A percentile compares a stretch with the other conserved stretches of the same genome.
These are phyloP conservation scores for Debaryomyces singareniensis DNA, from an alignment of 1,139 yeast genomes.

Conservation along the genomic window DNA sequence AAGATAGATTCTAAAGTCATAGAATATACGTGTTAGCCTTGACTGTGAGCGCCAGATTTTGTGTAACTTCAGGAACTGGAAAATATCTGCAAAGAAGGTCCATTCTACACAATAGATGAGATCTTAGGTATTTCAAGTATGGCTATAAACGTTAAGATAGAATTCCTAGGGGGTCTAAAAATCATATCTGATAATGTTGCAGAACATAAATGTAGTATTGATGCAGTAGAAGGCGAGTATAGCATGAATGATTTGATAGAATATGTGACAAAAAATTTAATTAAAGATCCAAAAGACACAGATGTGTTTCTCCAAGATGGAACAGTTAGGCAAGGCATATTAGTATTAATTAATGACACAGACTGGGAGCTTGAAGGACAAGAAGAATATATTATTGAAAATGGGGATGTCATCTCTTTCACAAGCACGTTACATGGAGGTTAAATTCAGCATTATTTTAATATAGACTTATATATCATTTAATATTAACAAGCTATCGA, in stretches of 20 bases:
- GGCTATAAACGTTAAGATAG: slow-evolving; percentile 32
- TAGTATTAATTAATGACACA: slow-evolving; percentile 86
- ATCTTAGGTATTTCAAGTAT: too few relatives aligned
- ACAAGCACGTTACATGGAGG: slow-evolving; percentile 97
- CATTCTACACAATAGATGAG: too few relatives aligned
- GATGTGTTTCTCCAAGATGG: slow-evolving; percentile 80
- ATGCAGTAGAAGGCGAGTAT: slow-evolving; percentile 36
- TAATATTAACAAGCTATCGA: neutral
- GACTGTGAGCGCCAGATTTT: too few relatives aligned
- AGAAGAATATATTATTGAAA: slow-evolving; percentile 68
- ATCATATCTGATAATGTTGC: slow-evolving; percentile 51
- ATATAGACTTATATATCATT: slow-evolving; percentile 1
- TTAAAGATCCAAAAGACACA: slow-evolving; percentile 55
- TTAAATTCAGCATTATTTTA: slow-evolving; percentile 17
- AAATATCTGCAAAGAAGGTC: too few relatives aligned
- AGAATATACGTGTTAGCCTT: too few relatives aligned
- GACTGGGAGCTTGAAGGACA: slow-evolving; percentile 97
- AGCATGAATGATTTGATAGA: slow-evolving; percentile 54
- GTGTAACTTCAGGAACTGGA: too few relatives aligned
- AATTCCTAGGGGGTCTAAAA: slow-evolving; percentile 65
- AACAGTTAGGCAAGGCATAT: slow-evolving; percentile 80
- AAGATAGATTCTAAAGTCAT: too few relatives aligned
- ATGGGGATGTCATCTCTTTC: slow-evolving; percentile 75
- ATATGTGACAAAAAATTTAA: slow-evolving; percentile 47
- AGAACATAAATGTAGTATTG: slow-evolving; percentile 38